These are phyloP conservation scores for Panellus pusillus DNA, from an alignment of 768 basidiomycete genomes.

Conservation along the genomic window DNA sequence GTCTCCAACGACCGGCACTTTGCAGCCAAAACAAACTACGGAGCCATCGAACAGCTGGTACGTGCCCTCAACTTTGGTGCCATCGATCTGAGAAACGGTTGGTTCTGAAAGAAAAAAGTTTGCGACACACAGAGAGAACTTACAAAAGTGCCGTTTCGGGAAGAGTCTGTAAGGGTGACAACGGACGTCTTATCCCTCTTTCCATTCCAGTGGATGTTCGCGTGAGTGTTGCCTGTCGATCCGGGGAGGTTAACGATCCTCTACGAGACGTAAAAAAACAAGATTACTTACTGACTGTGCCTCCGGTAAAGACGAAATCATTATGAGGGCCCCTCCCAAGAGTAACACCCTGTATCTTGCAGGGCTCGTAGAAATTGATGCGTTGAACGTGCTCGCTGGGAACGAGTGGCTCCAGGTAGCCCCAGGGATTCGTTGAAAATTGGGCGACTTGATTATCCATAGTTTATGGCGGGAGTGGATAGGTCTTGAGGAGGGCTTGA, in stretches of 20 bases:
- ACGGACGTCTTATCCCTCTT: constrained; percentile 21
- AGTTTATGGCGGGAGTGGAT: not conserved
- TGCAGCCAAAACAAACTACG: constrained; percentile 58
- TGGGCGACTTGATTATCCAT: not conserved
- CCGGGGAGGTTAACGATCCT: not conserved
- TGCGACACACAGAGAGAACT: constrained; percentile 4
- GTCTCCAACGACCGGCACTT: constrained; percentile 28
- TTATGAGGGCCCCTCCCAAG: not conserved
- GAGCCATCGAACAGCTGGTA: constrained; percentile 53
- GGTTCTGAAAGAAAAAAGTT: not conserved
- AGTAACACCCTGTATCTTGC: not conserved
- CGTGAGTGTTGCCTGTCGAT: constrained; percentile 8
- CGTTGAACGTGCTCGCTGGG: not conserved
- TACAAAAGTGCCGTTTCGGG: constrained; percentile 51
- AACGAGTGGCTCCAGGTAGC: constrained; percentile 9
- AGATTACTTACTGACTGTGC: constrained; percentile 11
- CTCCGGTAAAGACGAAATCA: not conserved
- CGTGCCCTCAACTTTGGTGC: constrained; percentile 37
- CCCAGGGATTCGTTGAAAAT: not conserved
- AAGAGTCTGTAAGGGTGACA: constrained; percentile 37
- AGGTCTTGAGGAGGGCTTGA: not conserved
- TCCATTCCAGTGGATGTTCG: constrained; percentile 26
- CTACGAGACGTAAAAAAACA: not conserved
- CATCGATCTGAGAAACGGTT: constrained; percentile 41
- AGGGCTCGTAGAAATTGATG: not conserved